Evolutionary conservation across 1,284 basidiomycete genomes (phyloP), one percentile per base, ranked within the genome.

Genomic region (Polyporus tsugae): DNA sequence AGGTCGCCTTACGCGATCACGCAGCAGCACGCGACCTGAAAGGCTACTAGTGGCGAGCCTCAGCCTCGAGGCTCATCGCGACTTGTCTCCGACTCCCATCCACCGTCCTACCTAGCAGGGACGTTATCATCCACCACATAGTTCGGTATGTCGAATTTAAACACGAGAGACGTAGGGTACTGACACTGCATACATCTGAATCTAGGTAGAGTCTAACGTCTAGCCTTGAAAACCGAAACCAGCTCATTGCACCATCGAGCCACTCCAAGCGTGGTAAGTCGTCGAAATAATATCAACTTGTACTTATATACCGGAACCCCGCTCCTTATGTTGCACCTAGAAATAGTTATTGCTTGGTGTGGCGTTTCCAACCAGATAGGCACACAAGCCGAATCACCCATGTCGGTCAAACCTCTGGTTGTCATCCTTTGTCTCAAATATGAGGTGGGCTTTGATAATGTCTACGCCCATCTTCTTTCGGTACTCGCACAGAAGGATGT

Each of bases 391-490:
- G 5, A 53, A 55, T 2, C 29, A 19, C 6, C 5, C 25, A 55
- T 55, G 52, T 29, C 57, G 38, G 6, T 7, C 35, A 59, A 61
- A 33, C 69, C 69, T 4, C 36, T 70, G 10, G 39, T 70, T n/a
- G 61, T 67, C 11, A 15, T 70, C 5, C 46, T 70, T 9, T 58
- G 46, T 11, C 63, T 67, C 25, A 35, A 53, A 5, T 19, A 29
- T 13, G 39, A 33, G 11, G 41, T 38, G 0, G 13, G 60, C 29
- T 38, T 65, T 13, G 35, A 57, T 15, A 9, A 38, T 3, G 7
- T 6, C 39, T 10, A 46, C 39, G 15, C 4, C 0, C 38, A 44
- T 33, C 60, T 60, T 7, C 41, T 42, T 11, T 42, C 41, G 11
- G 25, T 33, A 13, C 60, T 60, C 22, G n/a, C n/a, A 0, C 13